Percentiles rank a stretch among this genome's conserved stretches.
Evolutionary conservation across 2,329 filamentous ascomycete genomes (phyloP).

Genomic region (Tolypocladium nubicola): DNA sequence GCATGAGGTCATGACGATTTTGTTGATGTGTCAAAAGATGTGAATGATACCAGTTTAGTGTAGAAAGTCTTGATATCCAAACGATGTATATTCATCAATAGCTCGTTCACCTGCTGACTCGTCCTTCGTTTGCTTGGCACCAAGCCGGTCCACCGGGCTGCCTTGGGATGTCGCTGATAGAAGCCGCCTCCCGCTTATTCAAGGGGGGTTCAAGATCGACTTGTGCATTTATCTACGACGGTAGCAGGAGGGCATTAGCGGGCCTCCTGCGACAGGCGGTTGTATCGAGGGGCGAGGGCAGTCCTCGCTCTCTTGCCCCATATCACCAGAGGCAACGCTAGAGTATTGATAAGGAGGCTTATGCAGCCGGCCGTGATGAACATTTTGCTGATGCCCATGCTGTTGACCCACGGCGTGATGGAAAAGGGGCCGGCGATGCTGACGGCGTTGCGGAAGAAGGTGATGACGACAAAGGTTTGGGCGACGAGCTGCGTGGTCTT

Average conservation of each 20-base stretch:
- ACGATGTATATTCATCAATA: not conserved
- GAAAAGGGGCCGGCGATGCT: constrained; percentile 17
- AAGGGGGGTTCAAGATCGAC: constrained; percentile 96
- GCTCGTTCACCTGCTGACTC: not conserved
- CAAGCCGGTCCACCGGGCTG: not conserved
- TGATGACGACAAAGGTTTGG: constrained; percentile 18
- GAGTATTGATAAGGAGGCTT: constrained; percentile 10
- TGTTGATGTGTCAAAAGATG: not conserved
- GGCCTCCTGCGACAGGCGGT: not conserved
- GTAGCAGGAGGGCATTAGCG: not conserved
- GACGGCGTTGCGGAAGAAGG: constrained; percentile 20
- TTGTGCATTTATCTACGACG: constrained; percentile 6
- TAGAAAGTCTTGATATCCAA: not conserved
- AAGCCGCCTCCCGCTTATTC: constrained; percentile 84
- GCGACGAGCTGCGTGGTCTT: not conserved
- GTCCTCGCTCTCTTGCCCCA: constrained; percentile 19
- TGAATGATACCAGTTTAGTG: constrained; percentile 3
- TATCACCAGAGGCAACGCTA: constrained; percentile 18
- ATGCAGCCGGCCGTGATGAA: constrained; percentile 14
- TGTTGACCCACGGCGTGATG: constrained; percentile 17
- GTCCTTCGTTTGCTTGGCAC: not conserved
- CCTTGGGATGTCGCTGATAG: constrained; percentile 59
- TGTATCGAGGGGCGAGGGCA: not conserved
- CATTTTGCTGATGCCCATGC: constrained; percentile 19
- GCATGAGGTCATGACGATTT: not conserved